A percentile compares a stretch with the other conserved stretches of the same genome.
phyloP scores from a whole-genome alignment of 2,329 filamentous ascomycete genomes.

The Trichophaea hybrida region DNA sequence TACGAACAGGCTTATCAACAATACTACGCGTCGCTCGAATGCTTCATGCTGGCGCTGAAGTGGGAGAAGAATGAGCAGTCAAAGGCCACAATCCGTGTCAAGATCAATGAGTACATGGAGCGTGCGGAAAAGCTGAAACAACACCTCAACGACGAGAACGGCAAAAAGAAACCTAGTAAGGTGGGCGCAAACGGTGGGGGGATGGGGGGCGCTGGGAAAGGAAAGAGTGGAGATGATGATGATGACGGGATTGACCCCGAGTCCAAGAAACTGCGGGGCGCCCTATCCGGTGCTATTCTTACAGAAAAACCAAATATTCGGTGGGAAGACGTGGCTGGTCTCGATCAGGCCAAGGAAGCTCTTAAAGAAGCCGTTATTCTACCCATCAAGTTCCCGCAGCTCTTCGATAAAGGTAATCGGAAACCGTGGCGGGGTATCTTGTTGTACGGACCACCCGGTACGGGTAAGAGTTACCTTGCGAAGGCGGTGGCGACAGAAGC shows the following conservation, averaged over 20 bases:
- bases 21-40: conserved; percentile 89
- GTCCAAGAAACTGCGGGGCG: conserved; percentile 84
- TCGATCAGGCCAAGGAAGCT: conserved; percentile 89
- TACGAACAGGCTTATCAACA: conserved; percentile 94
- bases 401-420: conserved; percentile 81
- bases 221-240: conserved; percentile 42
- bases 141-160: conserved; percentile 52
- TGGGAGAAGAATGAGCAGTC: conserved; percentile 98
- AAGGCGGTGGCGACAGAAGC: conserved; percentile 97
- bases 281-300: conserved; percentile 79
- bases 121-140: conserved; percentile 95
- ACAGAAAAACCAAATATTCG: conserved; percentile 91
- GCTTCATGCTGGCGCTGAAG: conserved; percentile 97
- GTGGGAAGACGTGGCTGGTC: conserved; percentile 94
- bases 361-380: conserved; percentile 94
- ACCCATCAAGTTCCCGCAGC: conserved; percentile 93
- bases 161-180: conserved; percentile 43
- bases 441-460: conserved; percentile 89
- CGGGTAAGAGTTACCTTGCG: conserved; percentile 92
- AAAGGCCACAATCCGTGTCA: conserved; percentile 93
- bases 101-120: conserved; percentile 95
- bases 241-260: conserved; percentile 67
- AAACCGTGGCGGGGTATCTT: conserved; percentile 98
- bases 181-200: conserved; percentile 37
- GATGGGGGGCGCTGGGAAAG: conserved; percentile 36